Conservation (phyloP, 768 basidiomycete species). For the Clavaria fumosa region DNA sequence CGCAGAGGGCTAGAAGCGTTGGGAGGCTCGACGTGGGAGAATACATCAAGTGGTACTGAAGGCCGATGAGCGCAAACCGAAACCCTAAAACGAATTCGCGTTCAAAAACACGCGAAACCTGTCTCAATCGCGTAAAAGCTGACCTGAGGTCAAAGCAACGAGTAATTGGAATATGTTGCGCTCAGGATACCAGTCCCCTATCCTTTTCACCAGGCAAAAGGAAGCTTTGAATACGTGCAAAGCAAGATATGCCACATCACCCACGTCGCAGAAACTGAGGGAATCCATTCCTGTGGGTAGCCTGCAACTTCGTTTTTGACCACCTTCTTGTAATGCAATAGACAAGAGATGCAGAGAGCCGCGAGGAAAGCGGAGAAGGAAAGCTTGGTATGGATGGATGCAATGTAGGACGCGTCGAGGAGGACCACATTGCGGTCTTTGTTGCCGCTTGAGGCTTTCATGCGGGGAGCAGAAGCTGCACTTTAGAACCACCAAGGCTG, state of each 20-base stretch:
- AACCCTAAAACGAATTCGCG: too few relatives aligned
- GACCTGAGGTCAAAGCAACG: conserved; percentile 72
- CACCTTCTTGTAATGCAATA: conserved; percentile 68
- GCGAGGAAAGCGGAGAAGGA: conserved; percentile 47
- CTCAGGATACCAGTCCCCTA: conserved; percentile 87
- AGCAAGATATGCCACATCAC: conserved; percentile 14
- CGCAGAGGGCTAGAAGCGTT: conserved; percentile 38
- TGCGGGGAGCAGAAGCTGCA: too few relatives aligned
- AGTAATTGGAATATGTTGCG: conserved; percentile 74
- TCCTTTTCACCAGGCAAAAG: conserved; percentile 26
- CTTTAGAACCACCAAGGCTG: too few relatives aligned
- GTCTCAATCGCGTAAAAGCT: conserved; percentile 11
- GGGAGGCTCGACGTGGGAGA: conserved; percentile 28
- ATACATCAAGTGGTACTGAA: conserved; percentile 47
- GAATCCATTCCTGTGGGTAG: conserved; percentile 83
- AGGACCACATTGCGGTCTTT: conserved; percentile 8
- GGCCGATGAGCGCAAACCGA: conserved; percentile 47
- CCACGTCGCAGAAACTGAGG: conserved; percentile 76
- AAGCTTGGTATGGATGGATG: conserved; percentile 48
- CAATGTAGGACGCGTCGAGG: conserved; percentile 39
- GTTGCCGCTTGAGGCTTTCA: background rate
- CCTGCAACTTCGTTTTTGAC: conserved; percentile 74
- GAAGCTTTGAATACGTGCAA: background rate
- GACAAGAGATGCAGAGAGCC: conserved; percentile 48
- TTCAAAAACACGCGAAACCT: too few relatives aligned